Conservation (phyloP, 805 yeast genomes). For the Metschnikowia sp. region DNA sequence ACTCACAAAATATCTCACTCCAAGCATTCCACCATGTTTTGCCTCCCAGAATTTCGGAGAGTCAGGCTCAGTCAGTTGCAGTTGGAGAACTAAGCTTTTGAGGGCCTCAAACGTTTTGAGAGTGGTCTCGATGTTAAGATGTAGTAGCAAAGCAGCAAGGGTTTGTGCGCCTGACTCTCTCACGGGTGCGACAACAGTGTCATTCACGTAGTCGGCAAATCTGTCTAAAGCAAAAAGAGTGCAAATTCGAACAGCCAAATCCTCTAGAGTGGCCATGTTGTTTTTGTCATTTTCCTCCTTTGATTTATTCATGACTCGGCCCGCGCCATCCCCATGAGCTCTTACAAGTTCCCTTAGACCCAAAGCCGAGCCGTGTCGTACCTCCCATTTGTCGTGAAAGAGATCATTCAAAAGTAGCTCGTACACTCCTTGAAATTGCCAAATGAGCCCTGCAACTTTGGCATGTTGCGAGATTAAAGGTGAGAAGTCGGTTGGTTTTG, state of each 20-base stretch:
- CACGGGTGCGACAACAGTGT: constrained; percentile 97
- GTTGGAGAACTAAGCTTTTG: constrained; percentile 66
- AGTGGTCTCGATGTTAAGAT: constrained; percentile 58
- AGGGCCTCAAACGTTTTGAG: constrained; percentile 62
- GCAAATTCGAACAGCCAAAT: constrained; percentile 78
- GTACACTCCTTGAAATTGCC: constrained; percentile 94
- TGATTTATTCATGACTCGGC: constrained; percentile 66
- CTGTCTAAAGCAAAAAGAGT: constrained; percentile 89
- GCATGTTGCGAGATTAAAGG: constrained; percentile 70
- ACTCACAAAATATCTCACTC: constrained; percentile 86
- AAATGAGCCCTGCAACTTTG: constrained; percentile 68
- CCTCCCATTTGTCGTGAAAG: constrained; percentile 87
- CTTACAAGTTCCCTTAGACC: constrained; percentile 84
- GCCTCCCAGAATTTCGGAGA: constrained; percentile 85
- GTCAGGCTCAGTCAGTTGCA: constrained; percentile 36
- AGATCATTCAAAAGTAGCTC: constrained; percentile 76
- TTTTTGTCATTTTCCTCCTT: constrained; percentile 58
- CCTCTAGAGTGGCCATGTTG: constrained; percentile 75
- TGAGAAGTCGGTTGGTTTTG: constrained; percentile 59
- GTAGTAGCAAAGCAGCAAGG: constrained; percentile 81
- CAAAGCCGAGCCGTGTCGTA: constrained; percentile 91
- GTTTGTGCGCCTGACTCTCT: constrained; percentile 96
- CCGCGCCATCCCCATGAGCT: constrained; percentile 82
- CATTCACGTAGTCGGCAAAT: constrained; percentile 95
- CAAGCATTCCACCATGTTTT: constrained; percentile 96